Percentiles rank a stretch among this genome's conserved stretches.
Conservation (phyloP, 2,329 filamentous ascomycete species). For the Colletotrichum kahawae region DNA sequence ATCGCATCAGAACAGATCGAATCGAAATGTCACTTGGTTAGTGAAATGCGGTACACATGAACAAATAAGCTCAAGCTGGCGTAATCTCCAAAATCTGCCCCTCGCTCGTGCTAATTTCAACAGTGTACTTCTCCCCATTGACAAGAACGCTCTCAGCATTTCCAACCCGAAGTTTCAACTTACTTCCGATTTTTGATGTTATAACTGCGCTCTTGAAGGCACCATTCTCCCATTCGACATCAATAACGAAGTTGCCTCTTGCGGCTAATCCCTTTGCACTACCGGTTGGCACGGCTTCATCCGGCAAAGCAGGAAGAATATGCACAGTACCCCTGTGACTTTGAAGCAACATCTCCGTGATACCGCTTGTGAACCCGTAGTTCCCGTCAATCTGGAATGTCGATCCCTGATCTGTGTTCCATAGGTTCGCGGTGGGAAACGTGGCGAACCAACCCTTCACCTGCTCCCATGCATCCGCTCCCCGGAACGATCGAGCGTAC, state of each 20-base stretch:
- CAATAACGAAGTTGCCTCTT: not conserved
- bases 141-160: not conserved
- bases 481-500: not conserved
- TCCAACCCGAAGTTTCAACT: not conserved
- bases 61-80: not conserved
- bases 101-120: not conserved
- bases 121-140: not conserved
- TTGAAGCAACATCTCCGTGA: constrained; percentile 50
- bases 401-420: constrained; percentile 31
- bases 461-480: constrained; percentile 34
- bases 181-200: not conserved
- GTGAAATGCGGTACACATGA: not conserved
- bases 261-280: not conserved
- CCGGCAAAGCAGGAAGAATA: constrained; percentile 25
- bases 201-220: not conserved
- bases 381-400: constrained; percentile 56
- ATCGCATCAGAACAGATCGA: not conserved
- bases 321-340: constrained; percentile 33
- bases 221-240: not conserved
- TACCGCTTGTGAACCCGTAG: constrained; percentile 47
- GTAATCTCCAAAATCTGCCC: not conserved
- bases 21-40: not conserved
- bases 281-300: not conserved
- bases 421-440: constrained; percentile 45
- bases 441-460: constrained; percentile 37